Percentiles rank a stretch among this genome's conserved stretches.
phyloP scores from a whole-genome alignment of 345 rosid genomes.

The Eucalyptus globulus region DNA sequence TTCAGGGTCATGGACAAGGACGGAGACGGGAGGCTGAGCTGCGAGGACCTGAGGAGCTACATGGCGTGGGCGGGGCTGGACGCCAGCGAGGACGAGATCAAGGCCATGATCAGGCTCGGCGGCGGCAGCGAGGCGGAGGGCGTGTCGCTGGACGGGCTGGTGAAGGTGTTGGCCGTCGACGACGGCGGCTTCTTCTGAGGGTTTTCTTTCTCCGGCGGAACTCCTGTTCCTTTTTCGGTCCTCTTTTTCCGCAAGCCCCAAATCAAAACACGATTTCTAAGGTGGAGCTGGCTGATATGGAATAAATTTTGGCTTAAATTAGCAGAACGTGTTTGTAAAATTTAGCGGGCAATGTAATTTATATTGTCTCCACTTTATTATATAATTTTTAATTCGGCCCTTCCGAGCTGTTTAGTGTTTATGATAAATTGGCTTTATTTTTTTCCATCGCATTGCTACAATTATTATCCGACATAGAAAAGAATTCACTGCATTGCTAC shows the following conservation, averaged over 20 bases:
- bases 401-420: not conserved
- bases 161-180: conserved; percentile 39
- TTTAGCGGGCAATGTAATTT: not conserved
- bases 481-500: not conserved
- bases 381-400: not conserved
- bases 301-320: not conserved
- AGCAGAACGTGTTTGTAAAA: not conserved
- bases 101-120: conserved; percentile 55
- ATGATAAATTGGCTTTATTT: not conserved
- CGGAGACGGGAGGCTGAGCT: conserved; percentile 71
- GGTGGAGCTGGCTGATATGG: not conserved
- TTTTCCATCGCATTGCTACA: not conserved
- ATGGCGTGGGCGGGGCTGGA: conserved; percentile 58
- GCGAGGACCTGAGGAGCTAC: conserved; percentile 49
- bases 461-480: not conserved
- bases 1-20: conserved; percentile 76
- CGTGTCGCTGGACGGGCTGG: conserved; percentile 46
- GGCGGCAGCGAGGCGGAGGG: conserved; percentile 33
- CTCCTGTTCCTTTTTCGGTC: not conserved
- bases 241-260: not conserved
- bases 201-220: not conserved
- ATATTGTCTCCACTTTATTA: not conserved
- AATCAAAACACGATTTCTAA: not conserved
- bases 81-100: conserved; percentile 50
- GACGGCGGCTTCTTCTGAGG: not conserved